These are phyloP conservation scores for Colletotrichum eremochloae DNA, from an alignment of 2,329 filamentous ascomycete genomes.

Conservation along the genomic window DNA sequence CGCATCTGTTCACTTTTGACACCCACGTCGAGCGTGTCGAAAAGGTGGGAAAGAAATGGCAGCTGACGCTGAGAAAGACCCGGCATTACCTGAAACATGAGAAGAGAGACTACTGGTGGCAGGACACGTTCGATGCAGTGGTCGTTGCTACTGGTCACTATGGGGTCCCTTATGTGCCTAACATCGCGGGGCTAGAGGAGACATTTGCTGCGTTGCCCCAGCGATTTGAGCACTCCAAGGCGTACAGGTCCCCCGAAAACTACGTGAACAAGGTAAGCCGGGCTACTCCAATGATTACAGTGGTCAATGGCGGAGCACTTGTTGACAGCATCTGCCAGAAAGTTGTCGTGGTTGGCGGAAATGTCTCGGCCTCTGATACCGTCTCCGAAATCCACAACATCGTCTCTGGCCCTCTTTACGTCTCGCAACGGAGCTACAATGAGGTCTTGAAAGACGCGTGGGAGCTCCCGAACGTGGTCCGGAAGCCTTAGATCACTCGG, in stretches of 20 bases:
- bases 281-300: no score
- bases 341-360: slow-evolving; percentile 69
- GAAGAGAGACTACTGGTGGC: slow-evolving; percentile 56
- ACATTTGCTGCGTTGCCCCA: slow-evolving; percentile 54
- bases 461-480: slow-evolving; percentile 62
- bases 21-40: slow-evolving; percentile 70
- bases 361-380: slow-evolving; percentile 70
- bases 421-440: slow-evolving; percentile 61
- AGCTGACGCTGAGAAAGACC: slow-evolving; percentile 61
- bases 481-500: slow-evolving; percentile 58
- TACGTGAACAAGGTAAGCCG: slow-evolving; percentile 42
- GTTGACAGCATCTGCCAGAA: slow-evolving; percentile 49
- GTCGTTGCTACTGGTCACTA: slow-evolving; percentile 59
- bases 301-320: slow-evolving; percentile 27
- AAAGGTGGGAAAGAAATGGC: slow-evolving; percentile 60
- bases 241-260: slow-evolving; percentile 49
- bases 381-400: slow-evolving; percentile 63
- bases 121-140: slow-evolving; percentile 56
- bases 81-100: slow-evolving; percentile 54
- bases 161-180: slow-evolving; percentile 55
- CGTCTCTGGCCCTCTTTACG: slow-evolving; percentile 61
- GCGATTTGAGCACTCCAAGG: slow-evolving; percentile 56
- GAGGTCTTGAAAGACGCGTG: slow-evolving; percentile 65
- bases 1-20: slow-evolving; percentile 59
- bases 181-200: slow-evolving; percentile 56